phyloP scores from a whole-genome alignment of 2,329 filamentous ascomycete genomes.

The Aspergillus aculeatinus region DNA sequence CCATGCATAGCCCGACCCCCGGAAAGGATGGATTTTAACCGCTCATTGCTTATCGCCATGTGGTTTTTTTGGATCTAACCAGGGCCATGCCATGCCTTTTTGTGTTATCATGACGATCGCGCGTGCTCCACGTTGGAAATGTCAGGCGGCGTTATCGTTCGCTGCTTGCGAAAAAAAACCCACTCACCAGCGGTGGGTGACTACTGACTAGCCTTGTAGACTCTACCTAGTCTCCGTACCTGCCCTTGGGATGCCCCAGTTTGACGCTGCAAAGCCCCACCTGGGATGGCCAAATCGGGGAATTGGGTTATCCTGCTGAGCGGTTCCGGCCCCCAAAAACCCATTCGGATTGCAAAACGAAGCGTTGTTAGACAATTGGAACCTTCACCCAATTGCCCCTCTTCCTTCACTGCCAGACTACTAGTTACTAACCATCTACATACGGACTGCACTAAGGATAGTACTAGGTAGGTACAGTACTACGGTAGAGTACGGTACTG shows the following conservation, averaged over 20 bases:
- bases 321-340: slow-evolving; percentile 17
- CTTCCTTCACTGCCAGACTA: not conserved
- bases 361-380: not conserved
- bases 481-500: no score
- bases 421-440: no score
- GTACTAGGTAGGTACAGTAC: no score
- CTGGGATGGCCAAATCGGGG: slow-evolving; percentile 15
- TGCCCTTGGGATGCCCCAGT: not conserved
- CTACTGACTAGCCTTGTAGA: no score
- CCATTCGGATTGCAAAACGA: slow-evolving; percentile 6
- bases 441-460: no score
- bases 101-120: slow-evolving; percentile 20
- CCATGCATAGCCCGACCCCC: slow-evolving; percentile 3
- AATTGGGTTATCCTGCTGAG: slow-evolving; percentile 6
- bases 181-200: not conserved
- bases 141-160: slow-evolving; percentile 11
- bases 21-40: slow-evolving; percentile 8
- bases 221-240: no score
- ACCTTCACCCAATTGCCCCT: not conserved
- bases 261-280: not conserved
- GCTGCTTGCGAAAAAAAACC: not conserved
- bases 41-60: slow-evolving; percentile 24
- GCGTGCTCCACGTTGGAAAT: slow-evolving; percentile 17
- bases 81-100: slow-evolving; percentile 11
- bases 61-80: slow-evolving; percentile 20